phyloP scores from a whole-genome alignment of 768 basidiomycete species.

The Mycena crocata region DNA sequence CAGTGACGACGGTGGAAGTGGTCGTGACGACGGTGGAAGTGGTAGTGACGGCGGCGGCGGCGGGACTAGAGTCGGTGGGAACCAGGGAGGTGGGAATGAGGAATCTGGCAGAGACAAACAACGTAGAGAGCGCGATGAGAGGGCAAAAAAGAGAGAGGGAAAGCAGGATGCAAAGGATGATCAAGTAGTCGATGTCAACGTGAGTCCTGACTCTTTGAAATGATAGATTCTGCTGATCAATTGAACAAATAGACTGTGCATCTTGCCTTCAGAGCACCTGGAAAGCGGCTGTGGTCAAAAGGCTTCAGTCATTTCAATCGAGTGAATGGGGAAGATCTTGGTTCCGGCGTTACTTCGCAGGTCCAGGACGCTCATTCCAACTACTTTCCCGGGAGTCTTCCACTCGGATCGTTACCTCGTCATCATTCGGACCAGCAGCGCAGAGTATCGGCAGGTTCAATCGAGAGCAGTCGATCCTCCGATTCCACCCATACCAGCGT shows the following conservation, averaged over 20 bases:
- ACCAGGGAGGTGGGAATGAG: neutral
- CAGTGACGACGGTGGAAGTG: neutral
- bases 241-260: neutral
- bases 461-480: conserved; percentile 8
- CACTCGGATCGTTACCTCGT: neutral
- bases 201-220: neutral
- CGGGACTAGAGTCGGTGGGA: neutral
- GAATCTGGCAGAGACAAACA: neutral
- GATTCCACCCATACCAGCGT: conserved; percentile 1
- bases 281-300: conserved; percentile 14
- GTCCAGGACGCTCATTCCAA: neutral
- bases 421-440: conserved; percentile 10
- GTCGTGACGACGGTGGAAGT: neutral
- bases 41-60: neutral
- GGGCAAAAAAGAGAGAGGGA: neutral
- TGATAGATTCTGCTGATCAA: neutral
- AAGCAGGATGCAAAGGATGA: neutral
- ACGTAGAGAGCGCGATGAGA: neutral
- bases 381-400: neutral
- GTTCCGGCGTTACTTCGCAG: neutral
- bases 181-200: neutral
- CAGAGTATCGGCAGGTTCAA: conserved; percentile 13
- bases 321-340: neutral
- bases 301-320: conserved; percentile 20
- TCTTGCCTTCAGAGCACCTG: conserved; percentile 13